Base-by-base conservation (phyloP, 2,329 filamentous ascomycete genomes). In the Aspergillus pseudotamarii region DNA sequence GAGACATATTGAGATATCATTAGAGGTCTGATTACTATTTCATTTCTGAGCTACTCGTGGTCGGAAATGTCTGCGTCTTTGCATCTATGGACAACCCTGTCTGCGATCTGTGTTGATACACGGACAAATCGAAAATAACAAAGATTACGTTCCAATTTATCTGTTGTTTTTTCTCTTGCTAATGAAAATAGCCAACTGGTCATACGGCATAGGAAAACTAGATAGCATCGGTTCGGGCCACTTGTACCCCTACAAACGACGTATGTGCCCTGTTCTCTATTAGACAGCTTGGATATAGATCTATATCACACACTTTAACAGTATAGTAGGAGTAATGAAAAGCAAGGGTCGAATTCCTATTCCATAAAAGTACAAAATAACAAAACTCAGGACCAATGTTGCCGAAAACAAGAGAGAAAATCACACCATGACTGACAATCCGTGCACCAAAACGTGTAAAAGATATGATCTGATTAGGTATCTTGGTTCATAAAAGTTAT, bases 21-120 rank as follows among this genome's bases (percentile, higher is more conserved):
- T 61, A 61, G 59, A 61, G 45, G 48, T 36, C n/a, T 54, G 19
- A 19, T 46, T n/a, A 56, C 19, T 62, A 12, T 45, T 36, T 53
- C 12, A 11, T 41, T 58, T 61, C 28, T 54, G n/a, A 26, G 26
- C 41, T 54, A 32, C 38, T 51, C n/a, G 30, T 32, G 51, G 30
- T 36, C 30, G 30, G n/a, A 34, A 23, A 30, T 30, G 10, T 54
- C 50, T n/a, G n/a, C 51, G 14, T 19, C 51, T 51, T 32, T 51
- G 28, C 12, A 21, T 32, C 26, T 34, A 51, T 51, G 28, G 16
- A 51, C 34, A 51, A 32, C 48, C 48, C 28, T 32, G 5, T 51
- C 28, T 10, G 16, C 26, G 12, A 51, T 51, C 19, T 32, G 19
- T 32, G 48, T 32, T 51, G 28, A 32, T n/a, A 51, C 34, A 51